Conservation (phyloP, 2,329 filamentous ascomycete genomes). For the Arthrobotrys megalospora region DNA sequence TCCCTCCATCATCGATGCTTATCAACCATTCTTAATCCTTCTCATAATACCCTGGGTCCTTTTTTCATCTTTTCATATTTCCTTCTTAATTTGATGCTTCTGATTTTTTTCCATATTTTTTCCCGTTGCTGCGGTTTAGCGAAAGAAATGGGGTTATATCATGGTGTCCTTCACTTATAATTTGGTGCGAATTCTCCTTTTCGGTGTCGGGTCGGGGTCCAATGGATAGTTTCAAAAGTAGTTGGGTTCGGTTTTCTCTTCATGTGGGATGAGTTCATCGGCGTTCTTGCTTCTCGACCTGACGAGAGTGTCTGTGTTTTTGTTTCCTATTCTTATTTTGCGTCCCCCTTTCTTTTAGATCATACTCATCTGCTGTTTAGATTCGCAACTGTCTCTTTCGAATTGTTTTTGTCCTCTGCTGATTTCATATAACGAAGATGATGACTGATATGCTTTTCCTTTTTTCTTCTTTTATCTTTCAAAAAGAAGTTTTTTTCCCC, state of each 20-base stretch:
- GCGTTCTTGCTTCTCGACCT: constrained; percentile 31
- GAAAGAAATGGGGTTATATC: constrained; percentile 57
- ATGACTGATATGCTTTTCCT: constrained; percentile 24
- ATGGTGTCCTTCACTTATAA: constrained; percentile 44
- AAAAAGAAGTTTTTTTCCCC: constrained; percentile 1
- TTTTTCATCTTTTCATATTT: neutral
- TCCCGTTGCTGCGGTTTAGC: constrained; percentile 59
- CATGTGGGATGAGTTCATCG: constrained; percentile 28
- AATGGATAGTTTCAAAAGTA: constrained; percentile 46
- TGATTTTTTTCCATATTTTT: constrained; percentile 39
- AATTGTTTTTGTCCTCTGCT: neutral
- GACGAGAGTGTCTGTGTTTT: constrained; percentile 8
- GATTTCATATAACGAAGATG: constrained; percentile 26
- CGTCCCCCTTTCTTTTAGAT: constrained; percentile 14
- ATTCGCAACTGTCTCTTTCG: constrained; percentile 13
- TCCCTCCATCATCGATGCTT: constrained; percentile 1
- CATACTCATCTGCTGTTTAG: constrained; percentile 20
- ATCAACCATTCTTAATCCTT: neutral
- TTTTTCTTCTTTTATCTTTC: constrained; percentile 2
- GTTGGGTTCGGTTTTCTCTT: constrained; percentile 33
- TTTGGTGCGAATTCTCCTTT: constrained; percentile 16
- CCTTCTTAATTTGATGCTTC: constrained; percentile 45
- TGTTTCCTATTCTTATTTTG: constrained; percentile 31
- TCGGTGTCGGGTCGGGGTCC: constrained; percentile 50
- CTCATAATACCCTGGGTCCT: constrained; percentile 27